Evolutionary conservation across 768 basidiomycete genomes (phyloP).

Genomic region (Candolleomyces eurysporus): DNA sequence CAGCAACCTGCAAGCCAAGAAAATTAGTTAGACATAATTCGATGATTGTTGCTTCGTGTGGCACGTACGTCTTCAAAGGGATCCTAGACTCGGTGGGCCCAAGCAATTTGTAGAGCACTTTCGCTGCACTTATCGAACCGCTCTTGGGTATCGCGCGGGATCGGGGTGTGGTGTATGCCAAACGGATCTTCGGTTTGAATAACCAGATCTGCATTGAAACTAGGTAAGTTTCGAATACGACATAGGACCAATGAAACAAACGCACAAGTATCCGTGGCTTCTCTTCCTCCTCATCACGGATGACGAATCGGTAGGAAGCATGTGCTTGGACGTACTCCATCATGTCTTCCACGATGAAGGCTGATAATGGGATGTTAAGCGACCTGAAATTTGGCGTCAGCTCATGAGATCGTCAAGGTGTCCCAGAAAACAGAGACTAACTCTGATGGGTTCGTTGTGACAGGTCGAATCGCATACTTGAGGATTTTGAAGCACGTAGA

Average conservation of each 20-base stretch:
- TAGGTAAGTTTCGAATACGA: too few relatives aligned
- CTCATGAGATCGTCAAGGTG: too few relatives aligned
- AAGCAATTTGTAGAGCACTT: slow-evolving; percentile 82
- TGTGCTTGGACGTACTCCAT: slow-evolving; percentile 88
- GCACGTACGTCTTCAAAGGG: slow-evolving; percentile 54
- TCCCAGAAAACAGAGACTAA: slow-evolving; percentile 35
- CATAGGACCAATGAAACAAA: slow-evolving; percentile 5
- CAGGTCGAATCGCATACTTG: slow-evolving; percentile 81
- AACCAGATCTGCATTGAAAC: slow-evolving; percentile 71
- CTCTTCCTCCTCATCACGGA: slow-evolving; percentile 86
- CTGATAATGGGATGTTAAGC: slow-evolving; percentile 65
- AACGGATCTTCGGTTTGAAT: slow-evolving; percentile 84
- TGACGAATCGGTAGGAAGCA: slow-evolving; percentile 87
- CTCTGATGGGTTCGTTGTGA: slow-evolving; percentile 54
- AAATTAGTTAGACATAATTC: slow-evolving; percentile 7
- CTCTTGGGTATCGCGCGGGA: slow-evolving; percentile 59
- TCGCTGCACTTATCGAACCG: slow-evolving; percentile 67
- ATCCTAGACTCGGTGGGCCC: slow-evolving; percentile 51
- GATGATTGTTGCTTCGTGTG: background rate
- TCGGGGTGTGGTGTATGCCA: slow-evolving; percentile 65
- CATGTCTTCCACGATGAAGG: slow-evolving; percentile 93
- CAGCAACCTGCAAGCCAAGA: slow-evolving; percentile 41
- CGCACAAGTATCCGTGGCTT: slow-evolving; percentile 75
- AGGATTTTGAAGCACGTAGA: slow-evolving; percentile 63
- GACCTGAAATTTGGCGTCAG: slow-evolving; percentile 24